Evolutionary conservation across 352 stramenopile genomes (phyloP).

Genomic region (Phytophthora pluvialis): DNA sequence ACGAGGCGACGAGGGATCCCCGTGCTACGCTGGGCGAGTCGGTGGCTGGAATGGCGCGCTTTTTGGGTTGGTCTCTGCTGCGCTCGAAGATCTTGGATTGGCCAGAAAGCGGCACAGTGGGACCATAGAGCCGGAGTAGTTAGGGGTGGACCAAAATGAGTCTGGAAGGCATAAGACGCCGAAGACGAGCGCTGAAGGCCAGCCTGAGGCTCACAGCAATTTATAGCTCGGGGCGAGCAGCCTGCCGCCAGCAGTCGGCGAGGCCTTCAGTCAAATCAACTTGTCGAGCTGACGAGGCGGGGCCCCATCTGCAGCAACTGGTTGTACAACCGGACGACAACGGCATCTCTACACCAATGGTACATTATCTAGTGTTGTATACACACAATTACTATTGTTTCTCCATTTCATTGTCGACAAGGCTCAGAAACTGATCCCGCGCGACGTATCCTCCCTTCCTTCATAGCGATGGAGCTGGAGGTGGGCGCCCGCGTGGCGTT

Average conservation of each 20-base stretch:
- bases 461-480: slow-evolving; percentile 50
- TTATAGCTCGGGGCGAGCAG: slow-evolving; percentile 15
- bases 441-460: slow-evolving; percentile 1
- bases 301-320: slow-evolving; percentile 27
- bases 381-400: neutral
- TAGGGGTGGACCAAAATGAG: slow-evolving; percentile 24
- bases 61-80: slow-evolving; percentile 22
- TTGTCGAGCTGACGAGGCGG: slow-evolving; percentile 17
- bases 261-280: slow-evolving; percentile 19
- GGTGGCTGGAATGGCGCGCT: slow-evolving; percentile 33
- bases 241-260: neutral
- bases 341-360: neutral
- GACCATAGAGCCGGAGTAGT: slow-evolving; percentile 29
- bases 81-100: slow-evolving; percentile 18
- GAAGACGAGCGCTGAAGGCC: slow-evolving; percentile 1
- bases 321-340: neutral
- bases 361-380: neutral
- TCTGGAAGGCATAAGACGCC: slow-evolving; percentile 8
- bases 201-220: neutral
- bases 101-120: slow-evolving; percentile 26
- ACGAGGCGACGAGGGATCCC: slow-evolving; percentile 22
- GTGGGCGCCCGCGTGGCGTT: slow-evolving; percentile 70
- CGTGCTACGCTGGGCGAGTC: slow-evolving; percentile 22
- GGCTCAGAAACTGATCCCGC: neutral
- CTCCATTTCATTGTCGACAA: neutral